phyloP scores from a whole-genome alignment of 768 basidiomycete genomes.

The Boletus reticulatus region DNA sequence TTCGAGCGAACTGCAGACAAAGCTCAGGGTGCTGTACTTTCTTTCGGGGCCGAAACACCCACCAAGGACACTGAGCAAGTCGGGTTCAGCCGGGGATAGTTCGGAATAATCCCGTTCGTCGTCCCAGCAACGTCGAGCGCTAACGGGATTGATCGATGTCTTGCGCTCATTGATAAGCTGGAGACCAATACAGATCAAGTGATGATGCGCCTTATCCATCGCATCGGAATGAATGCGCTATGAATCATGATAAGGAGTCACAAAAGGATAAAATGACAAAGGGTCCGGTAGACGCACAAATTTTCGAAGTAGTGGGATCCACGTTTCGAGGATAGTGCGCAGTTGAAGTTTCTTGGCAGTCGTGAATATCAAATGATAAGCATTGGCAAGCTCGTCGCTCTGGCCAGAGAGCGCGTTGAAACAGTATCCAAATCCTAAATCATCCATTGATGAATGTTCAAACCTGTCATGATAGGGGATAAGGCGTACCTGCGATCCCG shows the following conservation, averaged over 20 bases:
- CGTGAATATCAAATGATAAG: conserved; percentile 53
- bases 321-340: conserved; percentile 51
- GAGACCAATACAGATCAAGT: conserved; percentile 53
- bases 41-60: conserved; percentile 19
- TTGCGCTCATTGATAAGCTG: conserved; percentile 53
- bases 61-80: conserved; percentile 58
- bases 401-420: conserved; percentile 52
- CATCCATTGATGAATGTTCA: background rate
- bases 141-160: conserved; percentile 32
- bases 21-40: background rate
- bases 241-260: conserved; percentile 6
- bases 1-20: conserved; percentile 55
- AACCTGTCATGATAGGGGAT: background rate
- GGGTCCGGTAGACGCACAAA: conserved; percentile 37
- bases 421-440: conserved; percentile 51
- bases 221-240: conserved; percentile 47
- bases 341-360: conserved; percentile 52
- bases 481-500: conserved; percentile 55
- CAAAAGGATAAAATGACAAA: background rate
- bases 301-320: conserved; percentile 54
- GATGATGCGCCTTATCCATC: conserved; percentile 42
- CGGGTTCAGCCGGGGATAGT: conserved; percentile 14
- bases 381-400: conserved; percentile 52
- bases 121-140: conserved; percentile 17
- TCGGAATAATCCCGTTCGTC: conserved; percentile 5